These are phyloP conservation scores for Postia placenta DNA, from an alignment of 768 basidiomycete genomes.

Conservation along the genomic window DNA sequence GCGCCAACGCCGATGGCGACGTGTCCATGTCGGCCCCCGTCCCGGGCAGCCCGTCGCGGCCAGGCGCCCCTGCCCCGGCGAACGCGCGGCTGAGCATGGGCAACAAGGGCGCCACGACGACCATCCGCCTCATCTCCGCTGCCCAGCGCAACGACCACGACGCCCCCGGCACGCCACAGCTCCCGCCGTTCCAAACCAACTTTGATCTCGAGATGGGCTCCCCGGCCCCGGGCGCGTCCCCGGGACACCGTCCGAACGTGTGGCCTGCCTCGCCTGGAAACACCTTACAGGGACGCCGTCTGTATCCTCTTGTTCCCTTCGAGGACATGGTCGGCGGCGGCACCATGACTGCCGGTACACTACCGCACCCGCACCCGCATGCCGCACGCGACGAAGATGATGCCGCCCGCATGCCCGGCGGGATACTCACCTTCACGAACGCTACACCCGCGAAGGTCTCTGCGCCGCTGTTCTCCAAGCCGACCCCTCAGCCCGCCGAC, in stretches of 20 bases:
- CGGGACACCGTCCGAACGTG: constrained; percentile 20
- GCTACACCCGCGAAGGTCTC: constrained; percentile 19
- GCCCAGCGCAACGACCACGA: constrained; percentile 8
- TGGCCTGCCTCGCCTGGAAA: constrained; percentile 36
- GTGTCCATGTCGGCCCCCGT: constrained; percentile 34
- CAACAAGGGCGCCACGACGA: constrained; percentile 26
- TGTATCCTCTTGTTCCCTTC: constrained; percentile 36
- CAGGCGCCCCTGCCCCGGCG: constrained; percentile 54
- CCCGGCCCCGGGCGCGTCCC: constrained; percentile 28
- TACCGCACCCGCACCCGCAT: constrained; percentile 6
- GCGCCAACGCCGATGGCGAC: constrained; percentile 7
- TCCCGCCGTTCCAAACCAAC: constrained; percentile 58
- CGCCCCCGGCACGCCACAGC: constrained; percentile 45
- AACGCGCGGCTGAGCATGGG: constrained; percentile 60
- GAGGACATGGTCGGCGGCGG: constrained; percentile 20
- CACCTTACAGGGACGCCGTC: constrained; percentile 18
- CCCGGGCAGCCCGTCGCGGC: constrained; percentile 52
- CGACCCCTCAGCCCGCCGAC: constrained; percentile 26
- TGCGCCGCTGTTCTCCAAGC: constrained; percentile 22
- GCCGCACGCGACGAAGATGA: constrained; percentile 11
- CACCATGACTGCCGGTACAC: constrained; percentile 5
- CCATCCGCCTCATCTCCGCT: constrained; percentile 39
- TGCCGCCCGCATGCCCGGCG: constrained; percentile 32
- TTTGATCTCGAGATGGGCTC: constrained; percentile 65
- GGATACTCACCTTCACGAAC: constrained; percentile 14